Conservation (phyloP, 495 filamentous ascomycete genomes). For the Penicillium desertorum region DNA sequence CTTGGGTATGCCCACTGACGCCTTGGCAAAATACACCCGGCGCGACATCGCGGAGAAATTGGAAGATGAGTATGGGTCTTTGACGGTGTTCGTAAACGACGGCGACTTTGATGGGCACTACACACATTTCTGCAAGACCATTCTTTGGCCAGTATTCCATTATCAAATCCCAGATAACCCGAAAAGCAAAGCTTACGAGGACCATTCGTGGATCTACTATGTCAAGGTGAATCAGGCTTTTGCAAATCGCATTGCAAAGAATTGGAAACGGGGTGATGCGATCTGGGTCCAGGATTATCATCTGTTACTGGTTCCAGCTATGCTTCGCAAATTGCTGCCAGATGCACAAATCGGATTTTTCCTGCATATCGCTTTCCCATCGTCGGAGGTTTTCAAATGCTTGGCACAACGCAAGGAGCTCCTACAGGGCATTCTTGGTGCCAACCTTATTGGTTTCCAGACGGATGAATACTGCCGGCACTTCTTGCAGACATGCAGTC, state of each 20-base stretch:
- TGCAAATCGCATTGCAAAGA: constrained; percentile 80
- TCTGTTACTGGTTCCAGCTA: constrained; percentile 82
- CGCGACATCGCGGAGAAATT: constrained; percentile 76
- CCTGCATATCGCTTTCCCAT: constrained; percentile 90
- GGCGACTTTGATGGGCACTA: constrained; percentile 92
- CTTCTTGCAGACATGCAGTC: constrained; percentile 90
- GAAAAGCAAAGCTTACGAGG: constrained; percentile 95
- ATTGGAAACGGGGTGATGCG: constrained; percentile 86
- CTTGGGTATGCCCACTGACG: constrained; percentile 87
- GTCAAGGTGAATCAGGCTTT: constrained; percentile 86
- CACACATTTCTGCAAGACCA: constrained; percentile 88
- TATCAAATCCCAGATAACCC: constrained; percentile 96
- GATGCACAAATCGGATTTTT: constrained; percentile 95
- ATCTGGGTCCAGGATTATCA: constrained; percentile 98
- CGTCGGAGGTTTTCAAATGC: constrained; percentile 91
- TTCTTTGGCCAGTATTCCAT: constrained; percentile 89
- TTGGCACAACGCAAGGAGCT: constrained; percentile 79
- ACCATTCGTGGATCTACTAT: constrained; percentile 95
- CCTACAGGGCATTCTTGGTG: constrained; percentile 85
- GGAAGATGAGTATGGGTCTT: constrained; percentile 73
- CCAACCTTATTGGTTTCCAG: constrained; percentile 89
- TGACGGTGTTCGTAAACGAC: constrained; percentile 81
- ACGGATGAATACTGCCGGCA: constrained; percentile 89
- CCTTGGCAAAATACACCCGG: constrained; percentile 65
- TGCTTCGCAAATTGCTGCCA: constrained; percentile 81